Evolutionary conservation across 2,329 filamentous ascomycete species (phyloP), one percentile per base, ranked within the genome.

Genomic region (Trichophaea hybrida): DNA sequence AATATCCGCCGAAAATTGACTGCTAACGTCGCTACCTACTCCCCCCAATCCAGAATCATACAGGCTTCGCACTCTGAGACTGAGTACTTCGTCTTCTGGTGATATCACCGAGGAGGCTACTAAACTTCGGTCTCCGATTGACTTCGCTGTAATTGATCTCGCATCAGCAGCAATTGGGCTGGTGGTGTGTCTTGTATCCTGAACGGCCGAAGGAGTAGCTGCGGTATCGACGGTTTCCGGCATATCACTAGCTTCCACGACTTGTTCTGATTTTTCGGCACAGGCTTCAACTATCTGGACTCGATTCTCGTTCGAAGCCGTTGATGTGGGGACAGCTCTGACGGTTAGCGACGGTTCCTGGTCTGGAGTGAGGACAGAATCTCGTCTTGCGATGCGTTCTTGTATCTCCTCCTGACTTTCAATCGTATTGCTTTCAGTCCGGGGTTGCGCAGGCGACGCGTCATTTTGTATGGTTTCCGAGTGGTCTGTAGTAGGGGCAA

Each of bases 51-150:
- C 64, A 35, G 66, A 68, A 58, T 68, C 66, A 53, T 68, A 68
- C 34, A 68, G 60, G 5, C 65, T 67, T 34, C 67, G 66, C n/a
- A 68, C 67, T 51, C 65, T 67, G 38, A 67, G 59, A 15, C 64
- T 66, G 13, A 67, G 61, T 6, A 68, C 61, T 59, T 68, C 67
- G 37, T 68, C 67, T 37, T 68, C 67, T 3, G 66, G 65, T 5
- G 67, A 65, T 6, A 68, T 46, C 7, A 58, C 64, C 8, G 63
- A 65, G 24, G 64, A 40, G 1, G 62, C 62, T 10, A 63, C 55
- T 34, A 60, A 53, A 5, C 55, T 61, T n/a, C 64, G 63, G 15
- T 35, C 53, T 12, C 53, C 53, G 13, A 55, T 55, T 15, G 53
- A 55, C 44, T 35, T 46, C 5, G 35, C 40, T 24, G 53, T n/a